Evolutionary conservation across 139 green algal species (phyloP).

Genomic region (Closterium sp.): DNA sequence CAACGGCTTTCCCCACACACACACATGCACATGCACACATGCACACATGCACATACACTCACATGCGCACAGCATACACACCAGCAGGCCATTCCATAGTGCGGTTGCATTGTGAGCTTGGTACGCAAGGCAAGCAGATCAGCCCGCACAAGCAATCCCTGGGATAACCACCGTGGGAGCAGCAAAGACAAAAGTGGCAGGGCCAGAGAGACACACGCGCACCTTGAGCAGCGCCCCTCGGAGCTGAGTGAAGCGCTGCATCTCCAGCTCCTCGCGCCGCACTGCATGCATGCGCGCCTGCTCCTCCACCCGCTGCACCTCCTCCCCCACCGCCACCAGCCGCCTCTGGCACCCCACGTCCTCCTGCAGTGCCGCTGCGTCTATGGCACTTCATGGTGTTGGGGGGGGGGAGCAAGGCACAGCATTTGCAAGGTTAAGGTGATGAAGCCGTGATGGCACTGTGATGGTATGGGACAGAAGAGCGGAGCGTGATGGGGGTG

Average conservation of each 20-base stretch:
- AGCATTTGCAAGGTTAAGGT: neutral
- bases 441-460: neutral
- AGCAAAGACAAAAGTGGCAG: neutral
- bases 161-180: neutral
- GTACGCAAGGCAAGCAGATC: neutral
- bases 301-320: neutral
- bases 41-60: neutral
- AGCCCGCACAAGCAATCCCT: neutral
- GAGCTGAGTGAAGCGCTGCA: slow-evolving; percentile 20
- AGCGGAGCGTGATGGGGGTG: neutral
- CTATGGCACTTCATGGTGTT: neutral
- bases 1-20: slow-evolving; percentile 2
- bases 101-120: neutral
- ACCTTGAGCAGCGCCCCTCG: slow-evolving; percentile 26
- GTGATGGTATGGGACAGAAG: neutral
- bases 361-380: slow-evolving; percentile 6
- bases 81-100: neutral
- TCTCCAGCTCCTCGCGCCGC: slow-evolving; percentile 26
- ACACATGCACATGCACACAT: neutral
- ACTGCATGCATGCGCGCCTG: neutral
- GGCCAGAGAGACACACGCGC: neutral
- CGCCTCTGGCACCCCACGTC: slow-evolving; percentile 2
- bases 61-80: neutral
- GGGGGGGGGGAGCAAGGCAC: neutral
- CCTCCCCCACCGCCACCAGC: neutral